Percentiles rank a stretch among this genome's conserved stretches.
Conservation (phyloP, 2,329 filamentous ascomycete species). For the Aspergillus ochraceoroseus region DNA sequence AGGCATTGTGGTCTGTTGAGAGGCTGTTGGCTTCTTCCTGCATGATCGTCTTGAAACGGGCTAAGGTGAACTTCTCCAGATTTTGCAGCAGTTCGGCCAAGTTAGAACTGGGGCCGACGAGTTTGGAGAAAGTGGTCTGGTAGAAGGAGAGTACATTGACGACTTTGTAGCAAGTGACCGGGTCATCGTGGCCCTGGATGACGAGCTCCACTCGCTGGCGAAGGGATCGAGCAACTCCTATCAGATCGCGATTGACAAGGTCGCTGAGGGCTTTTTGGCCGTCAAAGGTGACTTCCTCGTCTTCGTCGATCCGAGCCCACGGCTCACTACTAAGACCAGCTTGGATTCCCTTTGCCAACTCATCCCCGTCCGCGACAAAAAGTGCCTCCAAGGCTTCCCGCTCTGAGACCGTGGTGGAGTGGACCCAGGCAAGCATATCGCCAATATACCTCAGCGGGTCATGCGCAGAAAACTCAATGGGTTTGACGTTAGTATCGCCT, state of each 20-base stretch:
- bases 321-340: slow-evolving; percentile 76
- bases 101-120: slow-evolving; percentile 65
- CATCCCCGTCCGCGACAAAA: slow-evolving; percentile 85
- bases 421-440: slow-evolving; percentile 96
- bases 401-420: slow-evolving; percentile 90
- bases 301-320: slow-evolving; percentile 65
- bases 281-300: slow-evolving; percentile 62
- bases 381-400: slow-evolving; percentile 85
- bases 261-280: slow-evolving; percentile 75
- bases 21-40: slow-evolving; percentile 65
- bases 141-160: slow-evolving; percentile 89
- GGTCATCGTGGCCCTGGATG: slow-evolving; percentile 86
- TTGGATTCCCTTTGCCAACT: slow-evolving; percentile 76
- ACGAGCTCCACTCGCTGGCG: slow-evolving; percentile 86
- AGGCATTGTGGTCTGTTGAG: slow-evolving; percentile 66
- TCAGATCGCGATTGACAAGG: slow-evolving; percentile 79
- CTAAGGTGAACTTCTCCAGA: slow-evolving; percentile 70
- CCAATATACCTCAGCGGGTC: slow-evolving; percentile 87
- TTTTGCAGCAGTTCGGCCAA: slow-evolving; percentile 64
- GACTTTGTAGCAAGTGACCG: slow-evolving; percentile 81
- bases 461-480: slow-evolving; percentile 89
- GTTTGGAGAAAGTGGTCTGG: slow-evolving; percentile 71
- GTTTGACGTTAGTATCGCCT: slow-evolving; percentile 64
- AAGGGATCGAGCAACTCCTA: slow-evolving; percentile 75
- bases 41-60: slow-evolving; percentile 76